Base-by-base conservation (phyloP, 345 rosid genomes). In the Populus deltoides region DNA sequence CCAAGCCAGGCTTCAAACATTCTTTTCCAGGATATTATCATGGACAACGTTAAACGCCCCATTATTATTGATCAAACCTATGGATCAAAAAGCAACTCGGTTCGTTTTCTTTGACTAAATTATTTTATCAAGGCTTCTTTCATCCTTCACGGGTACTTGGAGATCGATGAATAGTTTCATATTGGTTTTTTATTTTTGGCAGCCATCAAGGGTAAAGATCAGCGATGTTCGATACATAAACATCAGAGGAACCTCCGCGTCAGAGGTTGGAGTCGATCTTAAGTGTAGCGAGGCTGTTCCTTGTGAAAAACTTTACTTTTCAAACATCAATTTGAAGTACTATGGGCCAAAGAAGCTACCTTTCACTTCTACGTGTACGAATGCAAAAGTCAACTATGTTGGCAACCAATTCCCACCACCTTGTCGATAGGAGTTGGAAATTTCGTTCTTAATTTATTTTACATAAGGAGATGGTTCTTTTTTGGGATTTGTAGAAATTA, bases 21-120 rank as follows among this genome's bases (percentile, higher is more conserved):
- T 36, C 70, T 81, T 67, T 93, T 88, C 78, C 65, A 80, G 35
- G 81, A 92, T 73, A 82, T 93, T 12, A 0, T 86, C 29, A 88
- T 92, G 86, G 68, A 85, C 7, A 79, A 84, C 35, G 98, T 93
- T 66, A 82, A 77, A 75, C 83, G 85, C 74, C 98, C 98, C 43
- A 88, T 93, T 72, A 74, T 92, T 70, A 90, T 93, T 24, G 90
- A 93, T 81, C 98, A 93, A 80, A 74, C 66, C 49, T 91, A 91
- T 22, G 85, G 85, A 13, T 25, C n/a, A 11, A 43, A 49, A 24
- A 25, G 55, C 20, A 68, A 29, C 12, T 69, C 53, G 80, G 90
- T 85, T 41, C 8, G 76, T 68, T 13, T 27, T 41, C 49, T 61
- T 24, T 66, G 51, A 3, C 51, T 15, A 0, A 45, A 45, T 45